Conservation (phyloP, 306 rosid species). For the Trifolium pratense region DNA sequence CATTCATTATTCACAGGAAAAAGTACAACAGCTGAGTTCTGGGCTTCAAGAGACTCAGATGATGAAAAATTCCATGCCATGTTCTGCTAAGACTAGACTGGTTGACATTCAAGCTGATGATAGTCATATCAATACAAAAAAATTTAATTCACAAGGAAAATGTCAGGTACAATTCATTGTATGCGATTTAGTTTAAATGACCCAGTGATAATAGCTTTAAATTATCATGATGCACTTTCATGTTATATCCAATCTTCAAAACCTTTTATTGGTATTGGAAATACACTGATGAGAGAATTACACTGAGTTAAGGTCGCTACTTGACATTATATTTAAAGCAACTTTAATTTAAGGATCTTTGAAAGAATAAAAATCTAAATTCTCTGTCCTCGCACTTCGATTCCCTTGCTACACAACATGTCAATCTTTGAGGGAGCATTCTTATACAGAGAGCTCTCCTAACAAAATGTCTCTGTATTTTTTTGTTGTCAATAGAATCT, state of each 20-base stretch:
- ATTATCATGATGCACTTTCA: background rate
- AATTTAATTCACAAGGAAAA: slow-evolving; percentile 50
- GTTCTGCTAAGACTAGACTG: slow-evolving; percentile 46
- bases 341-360: slow-evolving; percentile 9
- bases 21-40: slow-evolving; percentile 54
- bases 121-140: slow-evolving; percentile 41
- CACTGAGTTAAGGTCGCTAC: background rate
- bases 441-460: background rate
- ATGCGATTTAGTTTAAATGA: slow-evolving; percentile 27
- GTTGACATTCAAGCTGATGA: slow-evolving; percentile 46
- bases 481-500: background rate
- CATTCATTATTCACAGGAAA: slow-evolving; percentile 62
- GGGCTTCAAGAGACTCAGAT: slow-evolving; percentile 68
- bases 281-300: slow-evolving; percentile 6
- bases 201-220: slow-evolving; percentile 6
- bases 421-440: slow-evolving; percentile 8
- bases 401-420: slow-evolving; percentile 9
- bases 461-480: background rate
- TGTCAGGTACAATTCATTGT: slow-evolving; percentile 55
- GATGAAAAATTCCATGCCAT: slow-evolving; percentile 51
- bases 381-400: background rate
- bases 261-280: background rate
- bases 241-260: background rate
- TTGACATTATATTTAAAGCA: slow-evolving; percentile 1
- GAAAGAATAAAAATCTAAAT: slow-evolving; percentile 7